Evolutionary conservation across 2,329 filamentous ascomycete genomes (phyloP).

Genomic region (Botryotinia globosa): DNA sequence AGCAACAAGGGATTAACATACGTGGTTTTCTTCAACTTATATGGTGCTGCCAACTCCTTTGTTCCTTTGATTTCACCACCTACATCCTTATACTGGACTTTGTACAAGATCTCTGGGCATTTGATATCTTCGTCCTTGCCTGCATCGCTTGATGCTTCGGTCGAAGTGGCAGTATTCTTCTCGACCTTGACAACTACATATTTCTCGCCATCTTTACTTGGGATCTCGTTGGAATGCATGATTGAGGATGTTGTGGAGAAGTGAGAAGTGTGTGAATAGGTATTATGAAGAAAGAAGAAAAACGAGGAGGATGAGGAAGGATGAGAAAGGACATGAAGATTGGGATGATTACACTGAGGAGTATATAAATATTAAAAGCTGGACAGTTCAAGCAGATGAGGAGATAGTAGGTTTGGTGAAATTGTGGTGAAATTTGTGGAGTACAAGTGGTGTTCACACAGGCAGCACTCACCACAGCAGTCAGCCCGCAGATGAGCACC

Average conservation of each 20-base stretch:
- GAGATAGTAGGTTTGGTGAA: neutral
- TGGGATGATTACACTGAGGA: neutral
- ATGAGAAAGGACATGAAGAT: neutral
- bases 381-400: neutral
- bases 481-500: conserved; percentile 13
- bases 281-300: neutral
- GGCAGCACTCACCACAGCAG: conserved; percentile 19
- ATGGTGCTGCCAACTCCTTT: conserved; percentile 28
- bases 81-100: conserved; percentile 30
- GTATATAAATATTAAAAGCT: neutral
- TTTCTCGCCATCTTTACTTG: conserved; percentile 22
- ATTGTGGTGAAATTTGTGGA: neutral
- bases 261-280: neutral
- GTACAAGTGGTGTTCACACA: neutral
- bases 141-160: conserved; percentile 21
- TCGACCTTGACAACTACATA: conserved; percentile 28
- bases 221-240: conserved; percentile 17
- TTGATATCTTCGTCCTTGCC: conserved; percentile 22
- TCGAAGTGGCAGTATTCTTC: conserved; percentile 17
- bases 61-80: conserved; percentile 29
- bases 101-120: conserved; percentile 29
- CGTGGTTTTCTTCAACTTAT: conserved; percentile 29
- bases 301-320: neutral
- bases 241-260: neutral
- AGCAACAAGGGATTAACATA: neutral